Conservation (phyloP, 768 basidiomycete genomes). For the Suillus ampliporus region DNA sequence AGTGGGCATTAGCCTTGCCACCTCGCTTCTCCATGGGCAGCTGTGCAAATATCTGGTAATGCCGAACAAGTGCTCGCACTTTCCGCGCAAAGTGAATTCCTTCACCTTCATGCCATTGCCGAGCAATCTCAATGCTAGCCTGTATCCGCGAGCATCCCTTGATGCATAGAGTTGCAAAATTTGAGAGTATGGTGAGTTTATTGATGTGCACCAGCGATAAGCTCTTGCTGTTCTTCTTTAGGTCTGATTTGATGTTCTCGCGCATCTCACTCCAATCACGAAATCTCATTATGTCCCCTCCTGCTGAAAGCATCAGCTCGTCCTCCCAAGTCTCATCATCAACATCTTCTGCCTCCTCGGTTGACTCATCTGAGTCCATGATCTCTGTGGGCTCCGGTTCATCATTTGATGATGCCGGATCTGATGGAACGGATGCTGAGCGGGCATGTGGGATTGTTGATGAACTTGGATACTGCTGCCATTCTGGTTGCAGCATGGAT, state of each 20-base stretch:
- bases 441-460: neutral
- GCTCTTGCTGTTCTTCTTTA: conserved; percentile 31
- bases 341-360: neutral
- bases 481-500: neutral
- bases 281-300: conserved; percentile 17
- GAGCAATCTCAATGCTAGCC: conserved; percentile 42
- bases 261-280: conserved; percentile 31
- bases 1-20: conserved; percentile 21
- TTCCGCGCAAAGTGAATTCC: conserved; percentile 33
- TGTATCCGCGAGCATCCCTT: conserved; percentile 29
- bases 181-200: conserved; percentile 40
- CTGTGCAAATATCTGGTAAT: conserved; percentile 43
- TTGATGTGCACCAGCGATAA: conserved; percentile 34
- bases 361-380: neutral
- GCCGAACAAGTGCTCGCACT: conserved; percentile 37
- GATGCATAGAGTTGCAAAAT: conserved; percentile 37
- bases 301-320: conserved; percentile 21
- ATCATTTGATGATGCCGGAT: neutral
- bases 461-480: neutral
- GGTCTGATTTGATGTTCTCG: conserved; percentile 36
- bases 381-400: conserved; percentile 1
- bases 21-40: conserved; percentile 38
- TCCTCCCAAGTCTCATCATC: conserved; percentile 24
- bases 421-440: conserved; percentile 4
- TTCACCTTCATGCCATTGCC: conserved; percentile 42